Evolutionary conservation across 306 rosid genomes (phyloP), one percentile per base, ranked within the genome.

Genomic region (Malus domestica): DNA sequence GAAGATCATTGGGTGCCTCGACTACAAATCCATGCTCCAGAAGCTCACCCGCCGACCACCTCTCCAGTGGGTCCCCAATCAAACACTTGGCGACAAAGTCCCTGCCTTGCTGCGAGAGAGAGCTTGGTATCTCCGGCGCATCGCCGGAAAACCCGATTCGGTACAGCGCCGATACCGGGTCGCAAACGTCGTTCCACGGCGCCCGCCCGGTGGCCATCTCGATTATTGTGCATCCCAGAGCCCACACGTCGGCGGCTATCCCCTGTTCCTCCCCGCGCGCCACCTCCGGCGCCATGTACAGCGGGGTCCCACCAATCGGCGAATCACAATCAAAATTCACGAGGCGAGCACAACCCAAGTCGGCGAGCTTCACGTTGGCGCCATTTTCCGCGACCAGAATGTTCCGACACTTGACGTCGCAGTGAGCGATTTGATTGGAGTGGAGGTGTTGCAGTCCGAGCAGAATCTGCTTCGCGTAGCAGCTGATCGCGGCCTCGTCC

Each of bases 231-330:
- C 99, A 95, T 4, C 97, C 99, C 11, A 95, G 81, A 33, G 93
- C 97, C 99, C 99, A 95, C 16, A 95, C 89, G 27, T 95, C 99
- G 35, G 97, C 96, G 9, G 90, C 67, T 67, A 82, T 87, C 7
- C 93, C 96, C 81, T 95, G 97, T 25, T 87, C 33, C 59, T 95
- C 96, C 44, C 96, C 97, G 46, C 97, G 93, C 33, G 97, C 97
- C 81, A 88, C 99, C 86, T 95, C 97, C 9, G 99, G 99, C 0
- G 97, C 92, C 99, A 95, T 90, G 84, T 84, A 95, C 25, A 74
- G 82, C 16, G 97, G 99, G 0, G 99, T 90, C 4, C 99, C 97
- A 0, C 88, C 81, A 13, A 89, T 78, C 35, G 45, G 67, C 49
- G 22, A 74, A 67, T 23, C 68, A 72, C 46, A 71, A 33, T 9